Base-by-base conservation (phyloP, 2,329 filamentous ascomycete species). In the Sporothrix globosa region DNA sequence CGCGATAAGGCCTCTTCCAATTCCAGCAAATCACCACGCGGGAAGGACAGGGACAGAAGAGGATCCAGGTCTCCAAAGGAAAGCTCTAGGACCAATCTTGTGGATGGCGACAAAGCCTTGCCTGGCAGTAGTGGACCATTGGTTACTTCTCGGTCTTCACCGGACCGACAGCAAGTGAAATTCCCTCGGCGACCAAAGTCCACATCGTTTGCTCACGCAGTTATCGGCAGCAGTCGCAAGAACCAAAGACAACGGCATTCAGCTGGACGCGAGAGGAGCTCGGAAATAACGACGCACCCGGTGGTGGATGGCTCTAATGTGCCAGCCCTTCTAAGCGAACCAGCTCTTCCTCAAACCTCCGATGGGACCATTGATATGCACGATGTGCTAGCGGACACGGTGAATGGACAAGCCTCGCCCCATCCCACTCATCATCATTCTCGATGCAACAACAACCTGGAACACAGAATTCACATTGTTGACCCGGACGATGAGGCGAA, bases 321-420 rank as follows among this genome's bases (percentile, higher is more conserved):
- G 9, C 79, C 79, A 1, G 81, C 81, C 21, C 79, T 90, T 13
- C 78, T 88, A 7, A 83, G 87, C 74, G 83, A 86, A 68, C 87
- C 84, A 4, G 86, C 87, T n/a, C 76, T 82, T 21, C 86, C 87
- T 1, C 84, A 87, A 73, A 87, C 85, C 1, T 88, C 86, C 0
- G 83, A 78, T 39, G 85, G 80, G 69, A 81, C 85, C 68, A 78
- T 87, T 0, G 81, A 85, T 70, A 83, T 84, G 19, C 80, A 82
- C 21, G 80, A 79, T 6, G 76, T 77, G 2, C 46, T 66, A 17
- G 3, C 41, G 3, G 68, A 50, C 21, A 44, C 44, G n/a, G 24
- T 30, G 34, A 46, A 54, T n/a, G 30, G 39, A 24, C 68, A 50
- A 7, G 10, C 27, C 6, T 27, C 27, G 6, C 14, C 11, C 27